phyloP scores from a whole-genome alignment of 2,329 filamentous ascomycete species.

The Clathrospora elynae region DNA sequence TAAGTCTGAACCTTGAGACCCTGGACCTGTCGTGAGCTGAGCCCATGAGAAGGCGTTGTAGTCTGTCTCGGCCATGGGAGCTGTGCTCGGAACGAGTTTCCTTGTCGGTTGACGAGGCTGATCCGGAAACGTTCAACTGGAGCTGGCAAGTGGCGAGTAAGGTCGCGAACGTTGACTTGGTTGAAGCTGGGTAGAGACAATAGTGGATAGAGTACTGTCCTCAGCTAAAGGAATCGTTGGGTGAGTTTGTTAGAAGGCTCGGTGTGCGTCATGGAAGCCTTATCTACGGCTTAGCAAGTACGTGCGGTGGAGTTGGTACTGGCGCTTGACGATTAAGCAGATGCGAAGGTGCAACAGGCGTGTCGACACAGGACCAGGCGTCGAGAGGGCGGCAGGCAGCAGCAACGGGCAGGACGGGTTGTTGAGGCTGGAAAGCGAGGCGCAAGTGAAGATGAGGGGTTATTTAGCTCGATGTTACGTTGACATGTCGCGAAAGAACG shows the following conservation, averaged over 20 bases:
- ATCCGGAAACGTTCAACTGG: too few relatives aligned
- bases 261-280: conserved; percentile 21
- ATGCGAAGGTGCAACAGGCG: conserved; percentile 1
- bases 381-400: conserved; percentile 11
- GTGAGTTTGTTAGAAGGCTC: conserved; percentile 10
- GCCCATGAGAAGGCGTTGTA: conserved; percentile 23
- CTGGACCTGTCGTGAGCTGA: conserved; percentile 24
- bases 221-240: conserved; percentile 9
- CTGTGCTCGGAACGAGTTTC: conserved; percentile 3
- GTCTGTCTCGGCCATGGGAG: conserved; percentile 38
- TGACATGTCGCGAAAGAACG: conserved; percentile 24
- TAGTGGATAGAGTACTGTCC: background rate
- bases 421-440: conserved; percentile 14
- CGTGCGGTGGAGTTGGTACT: conserved; percentile 20
- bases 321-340: conserved; percentile 26
- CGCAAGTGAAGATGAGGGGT: conserved; percentile 20
- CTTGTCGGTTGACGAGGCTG: background rate
- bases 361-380: conserved; percentile 6
- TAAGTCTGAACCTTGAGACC: conserved; percentile 25
- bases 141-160: conserved; percentile 1
- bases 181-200: conserved; percentile 1
- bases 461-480: conserved; percentile 25
- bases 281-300: conserved; percentile 23
- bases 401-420: conserved; percentile 12
- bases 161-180: conserved; percentile 1